Evolutionary conservation across 2,329 filamentous ascomycete genomes (phyloP), one percentile per base, ranked within the genome.

Genomic region (Beauveria asiatica): DNA sequence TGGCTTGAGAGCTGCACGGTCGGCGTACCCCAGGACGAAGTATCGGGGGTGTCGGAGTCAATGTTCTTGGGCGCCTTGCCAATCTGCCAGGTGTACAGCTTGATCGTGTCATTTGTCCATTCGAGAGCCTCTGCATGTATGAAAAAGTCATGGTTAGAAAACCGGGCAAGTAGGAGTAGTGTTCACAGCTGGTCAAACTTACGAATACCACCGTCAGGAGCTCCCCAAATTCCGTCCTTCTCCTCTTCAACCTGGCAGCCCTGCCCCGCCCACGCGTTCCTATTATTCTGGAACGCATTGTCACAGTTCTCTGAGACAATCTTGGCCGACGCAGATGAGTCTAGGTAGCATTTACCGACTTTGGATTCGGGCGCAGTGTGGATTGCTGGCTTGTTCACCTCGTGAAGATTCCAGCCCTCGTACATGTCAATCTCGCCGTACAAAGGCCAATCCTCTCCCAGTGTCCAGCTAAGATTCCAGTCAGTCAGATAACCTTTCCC

Each of bases 351-450:
- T 2, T 61, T 42, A 17, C 73, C 74, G 33, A 37, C 11, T 5
- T 1, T 13, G 33, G 2, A 0, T 37, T 16, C 3, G 2, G 33
- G 11, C 33, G 5, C 33, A 6, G 4, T 4, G 33, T 37, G 33
- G 5, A 37, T 67, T 23, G 83, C 80, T 70, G 87, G 77, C 52
- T 74, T 71, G 70, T 86, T 83, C 42, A 70, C 70, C 1, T 70
- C 64, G 21, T 80, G 75, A 45, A 75, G 67, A 69, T 86, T 85
- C 67, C 84, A 84, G 53, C 80, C 80, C 73, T 88, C 85, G 63
- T 86, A 83, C 61, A 87, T 82, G 66, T 87, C 83, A 62, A 87
- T 78, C 70, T 87, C 84, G 16, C 60, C 60, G 10, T 27, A 21
- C 11, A 6, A 5, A 2, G 84, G 85, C 84, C 84, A 87, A 62